Evolutionary conservation across 306 rosid genomes (phyloP).

Genomic region (Rosa chinensis): DNA sequence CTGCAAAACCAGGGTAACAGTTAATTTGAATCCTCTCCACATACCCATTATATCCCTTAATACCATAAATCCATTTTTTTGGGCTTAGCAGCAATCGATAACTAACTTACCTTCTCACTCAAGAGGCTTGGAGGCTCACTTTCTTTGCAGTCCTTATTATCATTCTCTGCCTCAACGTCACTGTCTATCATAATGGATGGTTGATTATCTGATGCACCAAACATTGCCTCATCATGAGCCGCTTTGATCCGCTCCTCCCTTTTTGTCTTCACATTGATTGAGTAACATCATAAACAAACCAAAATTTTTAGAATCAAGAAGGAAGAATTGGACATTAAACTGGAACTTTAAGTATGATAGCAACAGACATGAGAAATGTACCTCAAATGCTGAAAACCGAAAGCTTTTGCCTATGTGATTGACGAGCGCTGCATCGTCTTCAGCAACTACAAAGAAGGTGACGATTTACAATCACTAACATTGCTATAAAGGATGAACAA

Average conservation of each 20-base stretch:
- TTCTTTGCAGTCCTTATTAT: slow-evolving; percentile 39
- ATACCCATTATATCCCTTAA: not conserved
- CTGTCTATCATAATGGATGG: slow-evolving; percentile 42
- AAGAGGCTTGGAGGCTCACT: slow-evolving; percentile 54
- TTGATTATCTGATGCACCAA: slow-evolving; percentile 52
- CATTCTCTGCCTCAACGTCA: slow-evolving; percentile 54
- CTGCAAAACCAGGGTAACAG: slow-evolving; percentile 39
- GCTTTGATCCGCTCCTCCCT: slow-evolving; percentile 75
- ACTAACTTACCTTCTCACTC: slow-evolving; percentile 66
- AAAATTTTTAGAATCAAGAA: not conserved
- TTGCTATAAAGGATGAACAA: slow-evolving; percentile 12
- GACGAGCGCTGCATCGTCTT: slow-evolving; percentile 74
- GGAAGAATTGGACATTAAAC: slow-evolving; percentile 6
- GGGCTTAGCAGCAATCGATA: not conserved
- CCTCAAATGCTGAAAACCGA: slow-evolving; percentile 84
- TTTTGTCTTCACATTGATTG: slow-evolving; percentile 49
- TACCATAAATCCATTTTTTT: not conserved
- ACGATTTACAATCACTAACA: slow-evolving; percentile 18
- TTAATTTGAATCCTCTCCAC: not conserved
- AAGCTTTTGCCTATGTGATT: slow-evolving; percentile 86
- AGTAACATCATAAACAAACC: not conserved
- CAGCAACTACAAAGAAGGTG: slow-evolving; percentile 61
- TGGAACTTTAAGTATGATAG: slow-evolving; percentile 2
- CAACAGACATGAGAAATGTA: slow-evolving; percentile 25
- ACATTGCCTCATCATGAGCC: slow-evolving; percentile 96